Conservation (phyloP, 176 grass and related monocot species). For the sorghum (Sorghum bicolor) region DNA sequence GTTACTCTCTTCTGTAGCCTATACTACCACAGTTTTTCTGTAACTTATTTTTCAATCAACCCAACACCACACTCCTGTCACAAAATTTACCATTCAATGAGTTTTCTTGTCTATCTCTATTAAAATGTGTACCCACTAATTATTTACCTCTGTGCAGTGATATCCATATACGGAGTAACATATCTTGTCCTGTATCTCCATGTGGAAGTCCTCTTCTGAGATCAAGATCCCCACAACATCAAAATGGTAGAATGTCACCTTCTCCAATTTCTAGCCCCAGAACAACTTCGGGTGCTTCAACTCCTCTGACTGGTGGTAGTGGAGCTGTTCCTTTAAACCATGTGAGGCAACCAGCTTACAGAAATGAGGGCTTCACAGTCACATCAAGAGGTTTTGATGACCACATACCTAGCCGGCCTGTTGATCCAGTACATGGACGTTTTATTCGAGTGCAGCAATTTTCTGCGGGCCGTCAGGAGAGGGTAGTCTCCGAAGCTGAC, state of each 20-base stretch:
- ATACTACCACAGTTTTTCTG: conserved; percentile 13
- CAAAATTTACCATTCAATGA: neutral
- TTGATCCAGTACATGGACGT: conserved; percentile 35
- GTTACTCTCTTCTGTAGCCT: neutral
- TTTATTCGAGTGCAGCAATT: conserved; percentile 56
- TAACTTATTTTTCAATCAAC: conserved; percentile 13
- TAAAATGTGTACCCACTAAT: conserved; percentile 2
- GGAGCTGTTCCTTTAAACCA: conserved; percentile 73
- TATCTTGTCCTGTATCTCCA: conserved; percentile 97
- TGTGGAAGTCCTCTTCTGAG: conserved; percentile 78
- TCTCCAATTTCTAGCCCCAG: conserved; percentile 95
- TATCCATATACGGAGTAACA: conserved; percentile 69
- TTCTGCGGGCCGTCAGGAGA: conserved; percentile 51
- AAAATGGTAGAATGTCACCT: conserved; percentile 81
- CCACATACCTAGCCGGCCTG: conserved; percentile 13
- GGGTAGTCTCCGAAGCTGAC: conserved; percentile 54
- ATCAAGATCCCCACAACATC: conserved; percentile 82
- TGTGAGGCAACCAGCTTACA: conserved; percentile 52
- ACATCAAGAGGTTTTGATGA: conserved; percentile 41
- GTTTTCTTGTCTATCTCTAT: conserved; percentile 19
- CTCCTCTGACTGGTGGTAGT: conserved; percentile 70
- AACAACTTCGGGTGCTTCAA: conserved; percentile 87
- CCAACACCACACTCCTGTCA: neutral
- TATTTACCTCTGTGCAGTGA: conserved; percentile 57
- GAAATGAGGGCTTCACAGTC: conserved; percentile 54